phyloP scores from a whole-genome alignment of 768 basidiomycete species.

The Psilocybe sp. region DNA sequence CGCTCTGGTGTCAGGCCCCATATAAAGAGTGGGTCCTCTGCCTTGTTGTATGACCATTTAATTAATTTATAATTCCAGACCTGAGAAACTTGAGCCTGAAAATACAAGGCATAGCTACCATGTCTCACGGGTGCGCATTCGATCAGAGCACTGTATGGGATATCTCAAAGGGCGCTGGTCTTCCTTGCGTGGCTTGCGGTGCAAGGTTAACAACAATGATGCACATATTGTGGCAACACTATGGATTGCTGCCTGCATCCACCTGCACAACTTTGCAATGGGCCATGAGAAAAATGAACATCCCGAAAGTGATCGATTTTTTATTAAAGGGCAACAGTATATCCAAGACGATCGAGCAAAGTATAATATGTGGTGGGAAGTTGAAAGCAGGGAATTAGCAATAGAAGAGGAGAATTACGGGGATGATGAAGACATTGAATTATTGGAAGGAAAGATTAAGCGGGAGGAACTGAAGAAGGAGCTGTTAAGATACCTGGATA shows the following conservation, averaged over 20 bases:
- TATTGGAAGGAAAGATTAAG: conserved; percentile 17
- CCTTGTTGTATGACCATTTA: neutral
- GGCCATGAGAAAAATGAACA: conserved; percentile 14
- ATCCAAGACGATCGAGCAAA: conserved; percentile 1
- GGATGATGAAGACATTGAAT: conserved; percentile 8
- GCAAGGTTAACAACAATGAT: conserved; percentile 18
- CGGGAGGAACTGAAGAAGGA: conserved; percentile 17
- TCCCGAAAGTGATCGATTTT: too few relatives aligned
- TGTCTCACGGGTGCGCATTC: conserved; percentile 22
- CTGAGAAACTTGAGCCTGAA: conserved; percentile 14
- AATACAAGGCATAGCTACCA: conserved; percentile 21
- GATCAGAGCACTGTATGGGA: conserved; percentile 29
- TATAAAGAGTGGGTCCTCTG: conserved; percentile 14
- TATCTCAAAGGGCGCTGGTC: conserved; percentile 26
- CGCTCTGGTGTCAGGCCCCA: conserved; percentile 12
- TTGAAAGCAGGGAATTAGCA: neutral
- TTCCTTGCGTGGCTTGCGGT: conserved; percentile 21
- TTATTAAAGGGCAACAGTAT: conserved; percentile 7
- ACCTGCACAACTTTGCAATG: conserved; percentile 28
- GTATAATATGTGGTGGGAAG: conserved; percentile 1
- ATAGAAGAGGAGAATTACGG: conserved; percentile 6
- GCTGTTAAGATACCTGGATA: conserved; percentile 9
- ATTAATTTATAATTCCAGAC: conserved; percentile 11
- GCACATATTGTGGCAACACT: conserved; percentile 15
- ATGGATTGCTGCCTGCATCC: conserved; percentile 30